Evolutionary conservation across 768 basidiomycete genomes (phyloP).

Genomic region (Cyclocybe cylindracea): DNA sequence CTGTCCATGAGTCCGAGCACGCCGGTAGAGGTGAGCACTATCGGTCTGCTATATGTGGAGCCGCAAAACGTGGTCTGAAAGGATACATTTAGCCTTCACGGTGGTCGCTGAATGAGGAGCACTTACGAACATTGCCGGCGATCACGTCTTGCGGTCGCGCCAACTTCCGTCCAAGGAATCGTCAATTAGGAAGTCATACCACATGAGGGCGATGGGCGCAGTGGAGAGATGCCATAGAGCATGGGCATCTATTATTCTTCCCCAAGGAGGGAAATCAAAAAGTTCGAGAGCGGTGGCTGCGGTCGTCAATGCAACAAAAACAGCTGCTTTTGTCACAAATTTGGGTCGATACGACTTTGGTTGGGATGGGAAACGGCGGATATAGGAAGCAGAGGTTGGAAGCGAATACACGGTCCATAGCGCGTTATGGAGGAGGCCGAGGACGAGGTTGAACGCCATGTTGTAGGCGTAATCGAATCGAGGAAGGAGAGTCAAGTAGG

Average conservation of each 20-base stretch:
- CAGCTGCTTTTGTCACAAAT: slow-evolving; percentile 52
- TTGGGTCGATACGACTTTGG: slow-evolving; percentile 59
- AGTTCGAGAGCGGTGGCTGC: slow-evolving; percentile 80
- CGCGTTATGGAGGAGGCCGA: slow-evolving; percentile 79
- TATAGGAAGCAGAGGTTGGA: slow-evolving; percentile 44
- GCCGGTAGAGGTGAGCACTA: not conserved
- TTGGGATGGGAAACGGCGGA: slow-evolving; percentile 56
- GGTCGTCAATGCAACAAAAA: slow-evolving; percentile 71
- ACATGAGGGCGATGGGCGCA: slow-evolving; percentile 69
- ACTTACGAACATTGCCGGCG: not conserved
- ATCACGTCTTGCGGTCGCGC: slow-evolving; percentile 38
- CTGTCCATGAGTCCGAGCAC: no score
- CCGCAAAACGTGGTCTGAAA: not conserved
- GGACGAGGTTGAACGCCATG: slow-evolving; percentile 75
- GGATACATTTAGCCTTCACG: not conserved
- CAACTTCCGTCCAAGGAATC: slow-evolving; percentile 75
- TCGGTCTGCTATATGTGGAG: not conserved
- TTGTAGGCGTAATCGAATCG: slow-evolving; percentile 95
- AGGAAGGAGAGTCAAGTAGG: slow-evolving; percentile 74
- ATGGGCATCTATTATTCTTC: slow-evolving; percentile 84
- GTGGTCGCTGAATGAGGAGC: not conserved
- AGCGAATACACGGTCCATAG: slow-evolving; percentile 80
- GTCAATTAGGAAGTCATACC: slow-evolving; percentile 84
- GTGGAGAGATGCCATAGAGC: slow-evolving; percentile 92
- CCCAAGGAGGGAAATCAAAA: slow-evolving; percentile 86